Evolutionary conservation across 2,329 filamentous ascomycete genomes (phyloP).

Genomic region (Metarhizium album): DNA sequence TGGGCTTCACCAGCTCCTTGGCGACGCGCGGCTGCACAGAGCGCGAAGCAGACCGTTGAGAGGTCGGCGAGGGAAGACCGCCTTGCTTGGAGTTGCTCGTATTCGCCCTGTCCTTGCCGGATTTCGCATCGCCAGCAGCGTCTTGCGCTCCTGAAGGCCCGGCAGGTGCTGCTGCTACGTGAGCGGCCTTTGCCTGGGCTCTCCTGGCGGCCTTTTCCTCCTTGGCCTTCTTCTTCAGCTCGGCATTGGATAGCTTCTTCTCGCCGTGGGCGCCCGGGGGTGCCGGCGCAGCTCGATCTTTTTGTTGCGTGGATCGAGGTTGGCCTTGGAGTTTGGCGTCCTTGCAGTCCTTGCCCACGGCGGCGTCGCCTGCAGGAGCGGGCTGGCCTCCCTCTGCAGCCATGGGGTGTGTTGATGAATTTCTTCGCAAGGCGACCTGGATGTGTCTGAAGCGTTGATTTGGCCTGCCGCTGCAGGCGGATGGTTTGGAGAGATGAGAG

Average conservation of each 20-base stretch:
- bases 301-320: conserved; percentile 8
- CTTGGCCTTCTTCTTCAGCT: conserved; percentile 81
- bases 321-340: conserved; percentile 15
- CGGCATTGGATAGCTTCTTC: conserved; percentile 59
- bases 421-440: neutral
- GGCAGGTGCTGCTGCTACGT: conserved; percentile 28
- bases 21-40: conserved; percentile 22
- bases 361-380: conserved; percentile 15
- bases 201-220: conserved; percentile 84
- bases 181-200: conserved; percentile 55
- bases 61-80: conserved; percentile 21
- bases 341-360: conserved; percentile 17
- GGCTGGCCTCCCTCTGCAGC: conserved; percentile 21
- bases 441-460: neutral
- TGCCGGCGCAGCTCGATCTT: conserved; percentile 12
- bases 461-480: conserved; percentile 4
- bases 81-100: conserved; percentile 40
- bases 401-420: conserved; percentile 13
- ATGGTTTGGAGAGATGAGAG: too few species aligned
- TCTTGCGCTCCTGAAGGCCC: conserved; percentile 15
- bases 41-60: conserved; percentile 24
- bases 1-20: conserved; percentile 43
- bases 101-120: conserved; percentile 34
- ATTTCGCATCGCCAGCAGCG: conserved; percentile 25
- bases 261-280: conserved; percentile 15